A percentile compares a stretch with the other conserved stretches of the same genome.
These are phyloP conservation scores for Aaosphaeria arxii DNA, from an alignment of 2,329 filamentous ascomycete species.

Conservation along the genomic window DNA sequence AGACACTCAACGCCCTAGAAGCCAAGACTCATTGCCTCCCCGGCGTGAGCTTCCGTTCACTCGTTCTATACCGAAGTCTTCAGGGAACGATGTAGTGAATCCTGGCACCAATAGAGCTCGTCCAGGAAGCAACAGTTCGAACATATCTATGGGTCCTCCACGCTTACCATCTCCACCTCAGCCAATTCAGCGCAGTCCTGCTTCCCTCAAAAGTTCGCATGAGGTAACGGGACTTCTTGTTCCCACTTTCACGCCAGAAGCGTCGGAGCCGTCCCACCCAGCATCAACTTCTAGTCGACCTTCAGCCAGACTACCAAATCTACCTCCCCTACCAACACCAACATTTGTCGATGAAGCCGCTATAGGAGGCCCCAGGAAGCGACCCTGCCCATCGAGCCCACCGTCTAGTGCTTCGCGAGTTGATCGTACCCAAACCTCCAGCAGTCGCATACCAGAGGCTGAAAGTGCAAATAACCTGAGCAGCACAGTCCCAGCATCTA, in stretches of 20 bases:
- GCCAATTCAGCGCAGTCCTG: constrained; percentile 13
- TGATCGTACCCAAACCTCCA: neutral
- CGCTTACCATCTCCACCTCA: constrained; percentile 24
- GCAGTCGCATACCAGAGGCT: too few relatives aligned
- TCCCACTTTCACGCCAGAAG: neutral
- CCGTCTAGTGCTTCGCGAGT: neutral
- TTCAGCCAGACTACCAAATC: constrained; percentile 14
- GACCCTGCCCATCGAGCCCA: neutral
- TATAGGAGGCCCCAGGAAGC: neutral
- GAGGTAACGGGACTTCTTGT: constrained; percentile 2
- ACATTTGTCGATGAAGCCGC: constrained; percentile 11
- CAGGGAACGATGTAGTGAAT: constrained; percentile 16
- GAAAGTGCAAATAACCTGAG: neutral
- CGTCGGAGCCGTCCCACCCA: neutral
- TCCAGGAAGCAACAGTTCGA: constrained; percentile 18
- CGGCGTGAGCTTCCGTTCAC: constrained; percentile 41
- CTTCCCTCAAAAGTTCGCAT: neutral
- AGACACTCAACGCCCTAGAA: too few relatives aligned
- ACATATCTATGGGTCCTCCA: constrained; percentile 26
- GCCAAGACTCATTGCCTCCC: constrained; percentile 21
- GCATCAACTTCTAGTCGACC: neutral
- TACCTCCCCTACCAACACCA: constrained; percentile 36
- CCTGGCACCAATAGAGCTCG: neutral
- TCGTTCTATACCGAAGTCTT: constrained; percentile 23
- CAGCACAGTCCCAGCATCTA: neutral